Evolutionary conservation across 2,329 filamentous ascomycete genomes (phyloP).

Genomic region (Alternaria sp.): DNA sequence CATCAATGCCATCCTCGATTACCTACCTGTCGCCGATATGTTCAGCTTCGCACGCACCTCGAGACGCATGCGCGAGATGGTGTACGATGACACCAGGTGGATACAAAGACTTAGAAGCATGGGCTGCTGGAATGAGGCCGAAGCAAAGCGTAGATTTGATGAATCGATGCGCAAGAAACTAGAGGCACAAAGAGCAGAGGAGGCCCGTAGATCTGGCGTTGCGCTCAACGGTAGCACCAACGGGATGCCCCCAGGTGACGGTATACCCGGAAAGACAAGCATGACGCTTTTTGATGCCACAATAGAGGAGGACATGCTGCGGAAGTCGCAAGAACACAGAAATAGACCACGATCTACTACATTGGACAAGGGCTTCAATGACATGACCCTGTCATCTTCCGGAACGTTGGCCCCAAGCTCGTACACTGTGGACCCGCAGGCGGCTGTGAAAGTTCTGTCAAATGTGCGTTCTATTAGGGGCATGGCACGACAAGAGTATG

Average conservation of each 20-base stretch:
- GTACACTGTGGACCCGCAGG: slow-evolving; percentile 62
- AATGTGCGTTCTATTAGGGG: slow-evolving; percentile 81
- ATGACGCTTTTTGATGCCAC: slow-evolving; percentile 79
- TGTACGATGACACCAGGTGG: slow-evolving; percentile 97
- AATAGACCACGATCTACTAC: slow-evolving; percentile 41
- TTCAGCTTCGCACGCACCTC: slow-evolving; percentile 85
- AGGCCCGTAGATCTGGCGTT: slow-evolving; percentile 48
- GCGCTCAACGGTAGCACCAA: slow-evolving; percentile 45
- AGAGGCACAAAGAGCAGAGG: slow-evolving; percentile 62
- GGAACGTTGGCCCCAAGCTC: slow-evolving; percentile 39
- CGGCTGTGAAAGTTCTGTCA: slow-evolving; percentile 73
- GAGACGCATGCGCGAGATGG: slow-evolving; percentile 92
- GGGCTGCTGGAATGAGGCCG: slow-evolving; percentile 89
- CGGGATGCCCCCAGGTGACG: slow-evolving; percentile 47
- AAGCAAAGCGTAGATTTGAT: slow-evolving; percentile 83
- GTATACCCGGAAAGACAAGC: slow-evolving; percentile 50
- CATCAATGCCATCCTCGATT: slow-evolving; percentile 85
- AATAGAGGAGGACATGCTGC: slow-evolving; percentile 69
- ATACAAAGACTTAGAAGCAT: slow-evolving; percentile 84
- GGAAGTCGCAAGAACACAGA: slow-evolving; percentile 48
- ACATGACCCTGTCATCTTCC: slow-evolving; percentile 65
- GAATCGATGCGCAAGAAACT: slow-evolving; percentile 66
- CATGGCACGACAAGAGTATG: slow-evolving; percentile 87
- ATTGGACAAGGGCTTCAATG: slow-evolving; percentile 79
- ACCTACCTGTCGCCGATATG: slow-evolving; percentile 84